Percentiles rank a stretch among this genome's conserved stretches.
These are phyloP conservation scores for Singerocomus inundabilis DNA, from an alignment of 1,284 basidiomycete genomes.

Conservation along the genomic window DNA sequence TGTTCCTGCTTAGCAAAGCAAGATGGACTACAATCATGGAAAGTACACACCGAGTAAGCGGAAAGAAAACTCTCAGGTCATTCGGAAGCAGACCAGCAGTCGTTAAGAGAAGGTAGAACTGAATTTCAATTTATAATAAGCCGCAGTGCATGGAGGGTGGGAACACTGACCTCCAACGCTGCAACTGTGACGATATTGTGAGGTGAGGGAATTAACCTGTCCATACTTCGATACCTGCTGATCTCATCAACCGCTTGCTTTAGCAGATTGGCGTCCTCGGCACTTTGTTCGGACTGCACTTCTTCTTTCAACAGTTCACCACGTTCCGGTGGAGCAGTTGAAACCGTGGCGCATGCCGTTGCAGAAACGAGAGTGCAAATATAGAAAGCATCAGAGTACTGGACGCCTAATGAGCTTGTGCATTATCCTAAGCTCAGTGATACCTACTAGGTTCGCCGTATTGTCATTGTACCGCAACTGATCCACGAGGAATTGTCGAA, in stretches of 20 bases:
- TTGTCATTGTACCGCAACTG: conserved; percentile 95
- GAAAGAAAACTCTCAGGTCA: conserved; percentile 81
- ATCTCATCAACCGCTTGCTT: conserved; percentile 77
- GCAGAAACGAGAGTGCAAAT: conserved; percentile 86
- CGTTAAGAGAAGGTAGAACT: conserved; percentile 84
- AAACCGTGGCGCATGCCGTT: conserved; percentile 75
- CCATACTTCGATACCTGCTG: conserved; percentile 91
- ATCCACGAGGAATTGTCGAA: conserved; percentile 90
- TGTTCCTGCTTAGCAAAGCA: conserved; percentile 34
- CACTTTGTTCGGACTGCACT: conserved; percentile 59
- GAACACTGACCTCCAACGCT: conserved; percentile 70
- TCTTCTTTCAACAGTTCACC: conserved; percentile 73
- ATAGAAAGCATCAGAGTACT: conserved; percentile 93
- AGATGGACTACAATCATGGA: background rate
- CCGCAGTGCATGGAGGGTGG: background rate
- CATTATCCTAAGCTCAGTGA: background rate
- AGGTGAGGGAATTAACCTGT: conserved; percentile 90
- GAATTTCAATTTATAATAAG: conserved; percentile 12
- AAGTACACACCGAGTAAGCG: conserved; percentile 75
- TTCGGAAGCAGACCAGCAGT: conserved; percentile 80
- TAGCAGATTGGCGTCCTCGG: conserved; percentile 65
- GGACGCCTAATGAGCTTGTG: conserved; percentile 15
- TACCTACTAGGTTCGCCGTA: conserved; percentile 79
- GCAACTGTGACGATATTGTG: conserved; percentile 95
- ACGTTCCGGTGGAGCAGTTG: conserved; percentile 69